Evolutionary conservation across 2,329 filamentous ascomycete species (phyloP), one percentile per base, ranked within the genome.

Genomic region (Diaporthe velutina): DNA sequence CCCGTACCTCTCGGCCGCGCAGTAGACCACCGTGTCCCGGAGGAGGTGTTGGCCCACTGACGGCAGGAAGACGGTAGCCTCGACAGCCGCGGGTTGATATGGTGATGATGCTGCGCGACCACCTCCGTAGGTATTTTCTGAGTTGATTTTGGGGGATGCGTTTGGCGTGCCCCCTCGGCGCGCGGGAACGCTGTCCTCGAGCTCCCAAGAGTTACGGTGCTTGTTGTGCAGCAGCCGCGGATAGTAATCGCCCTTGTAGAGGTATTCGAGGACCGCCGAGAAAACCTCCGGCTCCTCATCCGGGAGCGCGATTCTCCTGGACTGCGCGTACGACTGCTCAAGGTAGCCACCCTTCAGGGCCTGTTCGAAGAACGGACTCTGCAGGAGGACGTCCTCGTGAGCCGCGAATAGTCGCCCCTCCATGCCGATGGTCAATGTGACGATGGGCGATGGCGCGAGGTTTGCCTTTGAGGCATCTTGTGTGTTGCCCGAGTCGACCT

Each of bases 241-340:
- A 85, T 94, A 97, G 87, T 98, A 98, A 89, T 98, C 95, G 79
- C 94, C 95, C 88, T 97, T 98, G 93, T 98, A 98, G 79, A 98
- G 92, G 84, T 96, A 98, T 88, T 98, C 96, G 87, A 98, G 95
- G 81, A 98, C 89, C 81, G 94, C 96, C 83, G 95, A 97, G 85
- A 98, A 94, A 84, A 97, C 91, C 88, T 98, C 95, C 79, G 96
- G 95, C 88, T 98, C 95, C 89, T 94, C 93, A 81, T 91, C 88
- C 78, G 88, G 88, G 81, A 90, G 93, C 88, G 88, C 94, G 88
- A 91, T 93, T 84, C 91, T 95, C 91, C 91, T 94, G 90, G 88
- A 94, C 92, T 89, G 91, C 57, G 57, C 89, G 50, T 76, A 75
- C 74, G 75, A 74, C 75, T 73, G 61, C 83, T 94, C 93, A 84